Conservation (phyloP, 2,329 filamentous ascomycete species). For the Pseudogymnoascus sp. region DNA sequence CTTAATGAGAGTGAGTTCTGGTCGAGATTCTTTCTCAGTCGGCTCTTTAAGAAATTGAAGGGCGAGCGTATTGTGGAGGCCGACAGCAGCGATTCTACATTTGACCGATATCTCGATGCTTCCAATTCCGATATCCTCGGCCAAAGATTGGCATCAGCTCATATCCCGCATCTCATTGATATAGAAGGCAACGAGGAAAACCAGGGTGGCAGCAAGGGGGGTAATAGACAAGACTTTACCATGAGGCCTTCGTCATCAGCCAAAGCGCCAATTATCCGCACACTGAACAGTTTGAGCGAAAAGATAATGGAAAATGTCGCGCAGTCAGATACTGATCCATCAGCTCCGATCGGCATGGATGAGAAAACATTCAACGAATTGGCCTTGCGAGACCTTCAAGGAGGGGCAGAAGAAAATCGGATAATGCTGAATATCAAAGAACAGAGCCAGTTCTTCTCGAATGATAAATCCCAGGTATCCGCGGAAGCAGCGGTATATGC, state of each 20-base stretch:
- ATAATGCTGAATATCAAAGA: conserved; percentile 84
- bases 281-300: conserved; percentile 82
- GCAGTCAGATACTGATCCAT: conserved; percentile 64
- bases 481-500: conserved; percentile 46
- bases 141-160: conserved; percentile 50
- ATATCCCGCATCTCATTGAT: conserved; percentile 84
- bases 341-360: conserved; percentile 59
- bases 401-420: conserved; percentile 64
- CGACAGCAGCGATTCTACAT: conserved; percentile 68
- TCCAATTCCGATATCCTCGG: conserved; percentile 53
- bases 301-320: conserved; percentile 87
- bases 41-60: conserved; percentile 81
- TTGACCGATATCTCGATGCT: conserved; percentile 77
- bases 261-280: conserved; percentile 82
- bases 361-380: conserved; percentile 69
- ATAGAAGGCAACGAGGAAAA: conserved; percentile 93
- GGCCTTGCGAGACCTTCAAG: conserved; percentile 71
- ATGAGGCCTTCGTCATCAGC: conserved; percentile 71
- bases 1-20: conserved; percentile 78
- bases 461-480: conserved; percentile 36
- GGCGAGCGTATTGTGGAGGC: conserved; percentile 77
- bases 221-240: conserved; percentile 81
- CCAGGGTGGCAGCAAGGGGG: conserved; percentile 70
- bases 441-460: conserved; percentile 74
- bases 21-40: conserved; percentile 88